phyloP scores from a whole-genome alignment of 2,329 filamentous ascomycete species.

The Lojkania enalia region DNA sequence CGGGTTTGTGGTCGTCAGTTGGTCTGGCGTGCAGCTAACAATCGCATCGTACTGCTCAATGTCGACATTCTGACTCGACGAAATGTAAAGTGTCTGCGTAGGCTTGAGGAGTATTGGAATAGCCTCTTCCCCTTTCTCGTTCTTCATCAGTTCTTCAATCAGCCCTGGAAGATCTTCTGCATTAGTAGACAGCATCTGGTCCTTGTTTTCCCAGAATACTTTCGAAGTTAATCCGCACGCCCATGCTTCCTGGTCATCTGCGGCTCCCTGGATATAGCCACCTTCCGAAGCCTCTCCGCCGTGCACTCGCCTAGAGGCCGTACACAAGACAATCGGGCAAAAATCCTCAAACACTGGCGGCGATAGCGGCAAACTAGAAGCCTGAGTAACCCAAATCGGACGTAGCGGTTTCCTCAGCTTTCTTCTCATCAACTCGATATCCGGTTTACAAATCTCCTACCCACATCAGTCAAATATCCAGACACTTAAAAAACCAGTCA shows the following conservation, averaged over 20 bases:
- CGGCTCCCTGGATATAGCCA: conserved; percentile 90
- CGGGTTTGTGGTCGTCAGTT: conserved; percentile 32
- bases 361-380: conserved; percentile 56
- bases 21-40: conserved; percentile 50
- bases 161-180: conserved; percentile 66
- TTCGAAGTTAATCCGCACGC: conserved; percentile 74
- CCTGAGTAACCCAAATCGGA: conserved; percentile 78
- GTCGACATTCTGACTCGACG: conserved; percentile 42
- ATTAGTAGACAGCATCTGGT: conserved; percentile 61
- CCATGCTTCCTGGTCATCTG: conserved; percentile 95
- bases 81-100: conserved; percentile 47
- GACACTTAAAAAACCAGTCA: no score
- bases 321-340: conserved; percentile 80
- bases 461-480: conserved; percentile 12
- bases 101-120: conserved; percentile 47
- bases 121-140: conserved; percentile 16
- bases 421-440: conserved; percentile 57
- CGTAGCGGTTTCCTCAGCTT: conserved; percentile 72
- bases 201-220: conserved; percentile 76
- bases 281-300: conserved; percentile 70
- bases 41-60: conserved; percentile 45
- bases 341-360: conserved; percentile 59
- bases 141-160: conserved; percentile 51
- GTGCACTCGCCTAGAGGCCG: conserved; percentile 72
- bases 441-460: conserved; percentile 61